Base-by-base conservation (phyloP, 208 protist genomes). In the Trypanosoma boissoni region DNA sequence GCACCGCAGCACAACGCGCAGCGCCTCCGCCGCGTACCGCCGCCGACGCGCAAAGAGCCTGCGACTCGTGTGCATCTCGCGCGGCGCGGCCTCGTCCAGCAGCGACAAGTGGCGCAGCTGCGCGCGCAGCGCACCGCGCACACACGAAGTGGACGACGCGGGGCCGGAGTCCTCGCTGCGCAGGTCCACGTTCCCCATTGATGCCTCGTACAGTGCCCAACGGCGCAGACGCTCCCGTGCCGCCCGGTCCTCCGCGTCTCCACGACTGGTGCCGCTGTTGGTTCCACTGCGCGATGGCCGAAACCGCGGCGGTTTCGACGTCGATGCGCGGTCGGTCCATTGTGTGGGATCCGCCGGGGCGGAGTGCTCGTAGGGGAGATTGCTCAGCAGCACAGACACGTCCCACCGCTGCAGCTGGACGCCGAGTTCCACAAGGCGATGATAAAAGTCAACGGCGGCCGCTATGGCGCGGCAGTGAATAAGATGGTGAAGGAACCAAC, bases 161-260 rank as follows among this genome's bases (percentile, higher is more conserved):
- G 37, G 5, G n/a, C 42, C 52, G 1, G 71, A 51, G 9, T 56
- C 24, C 16, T 41, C 53, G 16, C 85, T 78, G 7, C 72, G 57
- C 1, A 83, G 27, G 42, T 94, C 82, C 20, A 94, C 55, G 24
- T 83, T 94, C 44, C 87, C 87, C 87, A 94, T 94, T 8, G 87
- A 94, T 0, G 80, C 83, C 32, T 94, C 87, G 44, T 91, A 94
- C 7, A 94, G 67, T 21, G 85, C 72, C 87, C 87, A 94, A 29
- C 81, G 77, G 65, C 76, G 80, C 29, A 94, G 66, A 81, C 87
- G 91, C 65, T 83, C 81, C 9, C 23, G 50, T 27, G 57, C 32
- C 10, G 41, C 18, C 3, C 60, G 26, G 20, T 39, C 12, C 34
- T 39, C 34, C 34, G n/a, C n/a, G 34, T 39, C 34, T 39, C 34